Conservation (phyloP, 2,329 filamentous ascomycete genomes). For the Microdochium paspali region DNA sequence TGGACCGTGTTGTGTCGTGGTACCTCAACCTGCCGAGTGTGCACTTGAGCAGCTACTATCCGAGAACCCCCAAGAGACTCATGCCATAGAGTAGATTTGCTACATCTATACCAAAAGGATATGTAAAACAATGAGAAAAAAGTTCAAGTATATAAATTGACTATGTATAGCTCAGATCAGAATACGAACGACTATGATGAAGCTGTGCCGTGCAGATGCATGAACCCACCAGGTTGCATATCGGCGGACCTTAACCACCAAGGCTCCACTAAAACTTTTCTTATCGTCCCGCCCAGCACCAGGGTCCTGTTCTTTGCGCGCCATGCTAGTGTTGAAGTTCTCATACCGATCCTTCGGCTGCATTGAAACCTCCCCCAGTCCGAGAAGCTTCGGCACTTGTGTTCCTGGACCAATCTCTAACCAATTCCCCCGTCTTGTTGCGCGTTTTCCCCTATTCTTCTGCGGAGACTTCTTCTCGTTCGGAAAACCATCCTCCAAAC, state of each 20-base stretch:
- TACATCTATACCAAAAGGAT: background rate
- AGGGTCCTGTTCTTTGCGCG: background rate
- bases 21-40: conserved; percentile 50
- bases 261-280: conserved; percentile 1
- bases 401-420: too few relatives aligned
- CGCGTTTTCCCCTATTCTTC: too few relatives aligned
- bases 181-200: background rate
- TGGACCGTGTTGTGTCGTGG: conserved; percentile 75
- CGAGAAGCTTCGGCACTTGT: too few relatives aligned
- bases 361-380: too few relatives aligned
- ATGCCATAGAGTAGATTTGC: conserved; percentile 27
- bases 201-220: background rate
- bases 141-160: too few relatives aligned
- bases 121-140: too few relatives aligned
- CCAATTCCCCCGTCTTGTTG: too few relatives aligned
- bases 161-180: background rate
- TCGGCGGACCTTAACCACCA: background rate
- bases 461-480: too few relatives aligned
- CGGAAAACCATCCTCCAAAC: too few relatives aligned
- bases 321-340: too few relatives aligned
- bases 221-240: background rate
- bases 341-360: too few relatives aligned
- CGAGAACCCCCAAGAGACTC: conserved; percentile 50
- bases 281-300: background rate
- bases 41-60: conserved; percentile 48